These are phyloP conservation scores for Thermothielavioides terrestris DNA, from an alignment of 495 filamentous ascomycete species.

Conservation along the genomic window DNA sequence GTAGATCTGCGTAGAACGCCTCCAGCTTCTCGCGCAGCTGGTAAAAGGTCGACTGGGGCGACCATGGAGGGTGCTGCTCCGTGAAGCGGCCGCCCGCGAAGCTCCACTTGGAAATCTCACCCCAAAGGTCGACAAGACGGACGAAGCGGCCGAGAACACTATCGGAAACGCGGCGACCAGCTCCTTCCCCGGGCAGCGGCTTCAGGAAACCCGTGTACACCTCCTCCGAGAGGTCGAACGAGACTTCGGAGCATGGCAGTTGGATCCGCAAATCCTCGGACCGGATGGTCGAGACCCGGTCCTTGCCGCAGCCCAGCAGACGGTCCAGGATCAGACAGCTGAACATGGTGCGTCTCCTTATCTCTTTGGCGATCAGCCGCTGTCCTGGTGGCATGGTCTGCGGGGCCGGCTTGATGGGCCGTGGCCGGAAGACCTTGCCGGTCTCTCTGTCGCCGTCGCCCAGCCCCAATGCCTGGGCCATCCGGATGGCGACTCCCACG, in stretches of 20 bases:
- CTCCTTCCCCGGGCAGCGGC: constrained; percentile 17
- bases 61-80: constrained; percentile 56
- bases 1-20: constrained; percentile 58
- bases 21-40: constrained; percentile 52
- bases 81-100: constrained; percentile 60
- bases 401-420: constrained; percentile 11
- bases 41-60: constrained; percentile 52
- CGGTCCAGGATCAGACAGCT: constrained; percentile 79
- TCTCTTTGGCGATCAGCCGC: constrained; percentile 61
- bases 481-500: constrained; percentile 65
- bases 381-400: constrained; percentile 29
- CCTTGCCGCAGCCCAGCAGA: constrained; percentile 67
- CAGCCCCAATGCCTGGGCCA: constrained; percentile 62
- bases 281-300: constrained; percentile 59
- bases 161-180: constrained; percentile 39
- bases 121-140: constrained; percentile 70
- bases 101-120: constrained; percentile 66
- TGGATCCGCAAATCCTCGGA: constrained; percentile 60
- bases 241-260: constrained; percentile 56
- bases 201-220: constrained; percentile 48
- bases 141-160: constrained; percentile 68
- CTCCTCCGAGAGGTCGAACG: constrained; percentile 62
- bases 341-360: constrained; percentile 75
- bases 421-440: constrained; percentile 19
- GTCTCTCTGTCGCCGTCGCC: constrained; percentile 50